Evolutionary conservation across 768 basidiomycete species (phyloP).

Genomic region (Rhizopogon sp.): DNA sequence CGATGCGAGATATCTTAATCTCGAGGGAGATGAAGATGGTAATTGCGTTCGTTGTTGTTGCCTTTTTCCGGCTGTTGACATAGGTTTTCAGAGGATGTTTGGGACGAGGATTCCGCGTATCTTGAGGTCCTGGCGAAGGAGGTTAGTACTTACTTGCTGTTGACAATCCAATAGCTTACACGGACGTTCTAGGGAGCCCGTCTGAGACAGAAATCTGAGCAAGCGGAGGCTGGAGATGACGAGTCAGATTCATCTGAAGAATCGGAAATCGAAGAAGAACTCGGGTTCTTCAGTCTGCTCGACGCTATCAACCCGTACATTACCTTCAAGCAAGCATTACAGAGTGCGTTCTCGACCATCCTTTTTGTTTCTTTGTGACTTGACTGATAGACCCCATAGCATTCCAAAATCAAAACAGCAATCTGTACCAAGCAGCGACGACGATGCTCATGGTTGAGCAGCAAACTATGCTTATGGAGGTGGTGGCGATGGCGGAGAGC

Average conservation of each 20-base stretch:
- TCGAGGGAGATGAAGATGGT: slow-evolving; percentile 60
- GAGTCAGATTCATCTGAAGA: slow-evolving; percentile 41
- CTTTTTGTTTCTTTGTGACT: neutral
- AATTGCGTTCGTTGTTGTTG: neutral
- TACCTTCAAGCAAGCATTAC: slow-evolving; percentile 73
- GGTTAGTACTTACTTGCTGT: slow-evolving; percentile 33
- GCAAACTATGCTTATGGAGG: slow-evolving; percentile 55
- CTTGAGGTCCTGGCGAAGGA: slow-evolving; percentile 82
- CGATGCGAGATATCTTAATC: slow-evolving; percentile 36
- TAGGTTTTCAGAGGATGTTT: slow-evolving; percentile 64
- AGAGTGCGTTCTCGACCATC: slow-evolving; percentile 43
- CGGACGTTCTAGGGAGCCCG: slow-evolving; percentile 54
- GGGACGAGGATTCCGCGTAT: slow-evolving; percentile 88
- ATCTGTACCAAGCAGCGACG: slow-evolving; percentile 32
- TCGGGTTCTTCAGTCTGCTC: slow-evolving; percentile 80
- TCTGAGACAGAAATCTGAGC: slow-evolving; percentile 58
- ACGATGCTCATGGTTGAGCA: slow-evolving; percentile 34
- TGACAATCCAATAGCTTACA: neutral
- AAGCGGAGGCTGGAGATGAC: slow-evolving; percentile 28
- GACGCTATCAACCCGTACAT: slow-evolving; percentile 76
- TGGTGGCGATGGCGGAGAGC: slow-evolving; percentile 68
- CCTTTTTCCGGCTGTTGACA: neutral
- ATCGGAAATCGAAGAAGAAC: slow-evolving; percentile 61
- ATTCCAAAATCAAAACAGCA: slow-evolving; percentile 61
- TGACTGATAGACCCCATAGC: neutral